phyloP scores from a whole-genome alignment of 2,329 filamentous ascomycete genomes.

The Pseudophaeomoniella oleicola region DNA sequence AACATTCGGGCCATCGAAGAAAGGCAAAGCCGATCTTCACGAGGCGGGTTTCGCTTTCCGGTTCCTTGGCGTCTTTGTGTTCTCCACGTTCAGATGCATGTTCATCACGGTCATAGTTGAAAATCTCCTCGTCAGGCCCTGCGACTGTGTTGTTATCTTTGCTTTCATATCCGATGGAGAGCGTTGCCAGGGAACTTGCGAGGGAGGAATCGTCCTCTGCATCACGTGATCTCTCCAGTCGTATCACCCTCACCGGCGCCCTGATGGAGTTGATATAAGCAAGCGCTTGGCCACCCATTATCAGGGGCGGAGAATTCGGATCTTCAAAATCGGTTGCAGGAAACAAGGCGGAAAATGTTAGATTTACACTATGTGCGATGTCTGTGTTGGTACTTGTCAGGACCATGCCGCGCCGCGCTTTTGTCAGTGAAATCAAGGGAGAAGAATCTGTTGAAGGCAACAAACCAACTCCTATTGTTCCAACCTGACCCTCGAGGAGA shows the following conservation, averaged over 20 bases:
- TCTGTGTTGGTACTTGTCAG: constrained; percentile 10
- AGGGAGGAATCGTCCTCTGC: constrained; percentile 1
- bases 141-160: constrained; percentile 11
- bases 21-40: constrained; percentile 41
- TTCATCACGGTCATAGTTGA: constrained; percentile 26
- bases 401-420: constrained; percentile 14
- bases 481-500: constrained; percentile 68
- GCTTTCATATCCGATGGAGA: constrained; percentile 17
- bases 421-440: constrained; percentile 2
- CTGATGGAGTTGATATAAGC: constrained; percentile 80
- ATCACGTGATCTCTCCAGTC: constrained; percentile 2
- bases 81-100: constrained; percentile 7
- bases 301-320: constrained; percentile 32
- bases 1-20: constrained; percentile 41
- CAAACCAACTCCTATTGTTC: constrained; percentile 62
- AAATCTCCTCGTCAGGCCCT: constrained; percentile 25
- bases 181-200: background rate
- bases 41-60: no score
- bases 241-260: constrained; percentile 58
- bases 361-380: constrained; percentile 3
- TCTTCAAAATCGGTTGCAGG: constrained; percentile 38
- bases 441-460: background rate
- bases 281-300: constrained; percentile 45
- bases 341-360: constrained; percentile 43
- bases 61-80: constrained; percentile 13